phyloP scores from a whole-genome alignment of 2,329 filamentous ascomycete species.

The Curvularia sp. region DNA sequence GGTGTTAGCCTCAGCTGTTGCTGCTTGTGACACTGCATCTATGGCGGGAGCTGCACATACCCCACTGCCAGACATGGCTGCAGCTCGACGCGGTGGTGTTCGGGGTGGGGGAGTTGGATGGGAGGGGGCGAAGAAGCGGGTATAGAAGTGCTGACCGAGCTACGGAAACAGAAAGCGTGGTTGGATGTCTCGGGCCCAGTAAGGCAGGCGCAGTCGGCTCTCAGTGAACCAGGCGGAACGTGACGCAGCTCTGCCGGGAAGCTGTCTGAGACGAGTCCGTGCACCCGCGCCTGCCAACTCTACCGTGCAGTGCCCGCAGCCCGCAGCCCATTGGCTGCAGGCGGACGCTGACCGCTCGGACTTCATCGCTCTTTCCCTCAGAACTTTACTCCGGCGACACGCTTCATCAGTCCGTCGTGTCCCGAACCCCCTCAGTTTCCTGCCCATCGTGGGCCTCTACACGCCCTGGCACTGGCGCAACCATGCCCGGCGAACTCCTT shows the following conservation, averaged over 20 bases:
- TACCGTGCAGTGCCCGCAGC: slow-evolving; percentile 2
- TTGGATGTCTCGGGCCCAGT: slow-evolving; percentile 13
- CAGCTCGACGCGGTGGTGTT: slow-evolving; percentile 17
- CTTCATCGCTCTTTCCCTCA: slow-evolving; percentile 22
- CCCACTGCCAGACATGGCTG: slow-evolving; percentile 62
- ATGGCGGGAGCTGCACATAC: slow-evolving; percentile 48
- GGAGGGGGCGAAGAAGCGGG: not conserved
- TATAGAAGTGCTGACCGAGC: slow-evolving; percentile 12
- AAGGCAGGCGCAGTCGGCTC: slow-evolving; percentile 12
- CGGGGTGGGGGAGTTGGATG: not conserved
- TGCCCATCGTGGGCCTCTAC: slow-evolving; percentile 43
- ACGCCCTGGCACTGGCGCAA: slow-evolving; percentile 42
- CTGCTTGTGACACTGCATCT: slow-evolving; percentile 29
- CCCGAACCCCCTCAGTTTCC: slow-evolving; percentile 29
- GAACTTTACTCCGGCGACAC: slow-evolving; percentile 30
- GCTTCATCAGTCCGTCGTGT: slow-evolving; percentile 37
- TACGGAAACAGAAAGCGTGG: slow-evolving; percentile 2
- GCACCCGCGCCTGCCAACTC: slow-evolving; percentile 28
- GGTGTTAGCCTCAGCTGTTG: slow-evolving; percentile 29
- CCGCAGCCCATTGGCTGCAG: slow-evolving; percentile 17
- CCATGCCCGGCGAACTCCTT: slow-evolving; percentile 56
- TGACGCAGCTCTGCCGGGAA: slow-evolving; percentile 31
- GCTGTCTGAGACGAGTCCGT: slow-evolving; percentile 25
- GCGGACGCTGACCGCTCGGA: slow-evolving; percentile 23
- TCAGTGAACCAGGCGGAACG: slow-evolving; percentile 17